Conservation (phyloP, 768 basidiomycete genomes). For the Boletus rex-veris region DNA sequence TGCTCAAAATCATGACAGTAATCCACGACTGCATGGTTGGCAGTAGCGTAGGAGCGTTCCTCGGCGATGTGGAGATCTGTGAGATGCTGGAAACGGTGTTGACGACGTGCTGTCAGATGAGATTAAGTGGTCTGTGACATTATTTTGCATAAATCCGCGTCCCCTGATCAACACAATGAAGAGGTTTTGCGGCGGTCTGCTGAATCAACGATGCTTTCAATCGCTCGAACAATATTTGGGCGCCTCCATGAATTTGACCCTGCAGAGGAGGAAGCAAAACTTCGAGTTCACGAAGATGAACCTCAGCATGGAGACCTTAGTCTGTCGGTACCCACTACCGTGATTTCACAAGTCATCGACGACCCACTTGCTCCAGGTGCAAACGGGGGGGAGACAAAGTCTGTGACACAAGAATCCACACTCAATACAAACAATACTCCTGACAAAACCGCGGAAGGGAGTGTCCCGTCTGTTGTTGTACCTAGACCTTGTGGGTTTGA, state of each 20-base stretch:
- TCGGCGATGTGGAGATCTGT: constrained; percentile 93
- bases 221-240: constrained; percentile 79
- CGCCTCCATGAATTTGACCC: constrained; percentile 69
- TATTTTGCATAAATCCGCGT: constrained; percentile 2
- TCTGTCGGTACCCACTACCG: constrained; percentile 52
- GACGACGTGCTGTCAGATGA: constrained; percentile 95
- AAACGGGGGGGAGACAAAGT: constrained; percentile 9
- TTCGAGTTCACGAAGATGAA: constrained; percentile 49
- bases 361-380: constrained; percentile 9
- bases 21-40: constrained; percentile 81
- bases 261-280: constrained; percentile 61
- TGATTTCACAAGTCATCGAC: constrained; percentile 16
- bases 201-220: constrained; percentile 83
- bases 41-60: constrained; percentile 54
- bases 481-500: constrained; percentile 24
- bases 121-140: constrained; percentile 75
- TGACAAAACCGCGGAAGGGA: constrained; percentile 27
- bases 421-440: neutral
- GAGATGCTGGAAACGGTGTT: constrained; percentile 98
- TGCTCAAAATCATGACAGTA: constrained; percentile 86
- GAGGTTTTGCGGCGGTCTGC: constrained; percentile 86
- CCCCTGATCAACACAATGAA: constrained; percentile 33
- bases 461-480: constrained; percentile 25
- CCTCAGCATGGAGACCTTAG: constrained; percentile 53
- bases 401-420: neutral